These are phyloP conservation scores for Schoenoplectus triqueter DNA, from an alignment of 202 grass and related monocot species.

Conservation along the genomic window DNA sequence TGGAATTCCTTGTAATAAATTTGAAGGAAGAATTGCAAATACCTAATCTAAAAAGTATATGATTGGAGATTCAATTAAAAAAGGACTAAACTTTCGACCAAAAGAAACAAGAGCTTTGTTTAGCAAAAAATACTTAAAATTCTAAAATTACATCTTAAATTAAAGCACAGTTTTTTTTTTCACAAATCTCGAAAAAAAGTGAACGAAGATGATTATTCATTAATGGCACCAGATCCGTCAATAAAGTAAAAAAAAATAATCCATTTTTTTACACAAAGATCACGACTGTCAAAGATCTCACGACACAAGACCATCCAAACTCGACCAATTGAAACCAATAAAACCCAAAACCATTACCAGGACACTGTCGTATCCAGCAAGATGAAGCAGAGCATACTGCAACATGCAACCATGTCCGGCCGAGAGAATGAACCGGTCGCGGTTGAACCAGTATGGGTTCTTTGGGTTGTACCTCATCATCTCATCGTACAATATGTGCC, in stretches of 20 bases:
- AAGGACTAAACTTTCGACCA: too few species aligned
- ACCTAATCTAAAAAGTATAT: conserved; percentile 4
- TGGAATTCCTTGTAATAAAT: conserved; percentile 11
- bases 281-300: conserved; percentile 26
- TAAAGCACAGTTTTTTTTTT: not conserved
- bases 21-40: not conserved
- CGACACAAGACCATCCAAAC: conserved; percentile 22
- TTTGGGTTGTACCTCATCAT: conserved; percentile 91
- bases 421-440: conserved; percentile 85
- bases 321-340: not conserved
- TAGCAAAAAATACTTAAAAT: not conserved
- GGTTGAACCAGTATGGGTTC: conserved; percentile 96
- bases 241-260: not conserved
- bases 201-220: not conserved
- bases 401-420: conserved; percentile 90
- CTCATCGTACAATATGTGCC: conserved; percentile 79
- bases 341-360: conserved; percentile 39
- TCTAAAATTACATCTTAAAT: not conserved
- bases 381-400: conserved; percentile 89
- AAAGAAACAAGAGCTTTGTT: not conserved
- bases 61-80: not conserved
- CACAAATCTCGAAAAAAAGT: not conserved
- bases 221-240: conserved; percentile 8
- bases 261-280: not conserved
- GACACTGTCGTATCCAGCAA: conserved; percentile 85